Evolutionary conservation across 2,329 filamentous ascomycete genomes (phyloP).

Genomic region (Juglanconis sp.): DNA sequence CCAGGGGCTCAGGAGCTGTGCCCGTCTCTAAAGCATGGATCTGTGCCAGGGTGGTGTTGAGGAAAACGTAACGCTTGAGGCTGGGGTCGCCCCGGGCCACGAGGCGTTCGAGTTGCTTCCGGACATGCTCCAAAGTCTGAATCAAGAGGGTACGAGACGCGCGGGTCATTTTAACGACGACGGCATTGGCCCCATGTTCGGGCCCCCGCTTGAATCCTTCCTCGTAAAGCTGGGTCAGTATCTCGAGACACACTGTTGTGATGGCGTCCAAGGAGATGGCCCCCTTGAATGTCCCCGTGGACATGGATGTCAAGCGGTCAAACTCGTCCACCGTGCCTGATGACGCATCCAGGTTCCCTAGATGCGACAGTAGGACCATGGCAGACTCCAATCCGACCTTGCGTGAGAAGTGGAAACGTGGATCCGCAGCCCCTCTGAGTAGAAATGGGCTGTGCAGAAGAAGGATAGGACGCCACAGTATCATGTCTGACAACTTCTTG

Average conservation of each 20-base stretch:
- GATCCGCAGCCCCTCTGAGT: conserved; percentile 14
- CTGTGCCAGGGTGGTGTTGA: conserved; percentile 1
- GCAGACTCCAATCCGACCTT: neutral
- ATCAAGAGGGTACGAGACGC: neutral
- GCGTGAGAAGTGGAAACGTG: conserved; percentile 22
- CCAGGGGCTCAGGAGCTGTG: too few species aligned
- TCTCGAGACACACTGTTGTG: neutral
- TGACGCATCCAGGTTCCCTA: too few species aligned
- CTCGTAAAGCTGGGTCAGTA: too few species aligned
- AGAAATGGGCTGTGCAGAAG: conserved; percentile 14
- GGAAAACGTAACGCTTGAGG: conserved; percentile 6
- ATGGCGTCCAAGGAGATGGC: neutral
- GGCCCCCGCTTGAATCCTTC: too few species aligned
- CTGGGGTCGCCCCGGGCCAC: neutral
- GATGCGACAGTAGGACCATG: neutral
- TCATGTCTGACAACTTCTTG: neutral
- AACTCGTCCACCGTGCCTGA: neutral
- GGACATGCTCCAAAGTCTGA: neutral
- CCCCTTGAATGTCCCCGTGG: neutral
- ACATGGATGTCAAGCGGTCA: neutral
- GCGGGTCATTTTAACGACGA: neutral
- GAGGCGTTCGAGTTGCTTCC: neutral
- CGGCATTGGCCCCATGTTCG: too few species aligned
- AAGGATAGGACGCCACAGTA: neutral
- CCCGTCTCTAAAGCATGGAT: conserved; percentile 5